Conservation (phyloP, 352 stramenopile genomes). For the Aphanomyces euteiches region DNA sequence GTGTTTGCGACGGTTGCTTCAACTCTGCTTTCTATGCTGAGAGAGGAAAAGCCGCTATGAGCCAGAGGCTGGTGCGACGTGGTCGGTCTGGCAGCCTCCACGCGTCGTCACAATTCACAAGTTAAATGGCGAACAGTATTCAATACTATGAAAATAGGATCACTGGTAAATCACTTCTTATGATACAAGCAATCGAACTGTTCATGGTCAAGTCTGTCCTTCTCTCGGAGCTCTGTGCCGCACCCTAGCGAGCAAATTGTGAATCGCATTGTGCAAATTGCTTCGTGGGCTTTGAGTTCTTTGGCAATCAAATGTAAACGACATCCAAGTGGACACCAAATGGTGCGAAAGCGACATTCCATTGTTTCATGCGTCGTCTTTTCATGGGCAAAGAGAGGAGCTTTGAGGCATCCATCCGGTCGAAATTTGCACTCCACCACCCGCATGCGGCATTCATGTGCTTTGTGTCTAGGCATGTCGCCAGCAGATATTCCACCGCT, state of each 20-base stretch:
- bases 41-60: not conserved
- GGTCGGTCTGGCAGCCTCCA: not conserved
- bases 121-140: too few relatives aligned
- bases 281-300: slow-evolving; percentile 52
- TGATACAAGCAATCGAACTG: slow-evolving; percentile 22
- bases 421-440: slow-evolving; percentile 42
- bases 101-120: too few relatives aligned
- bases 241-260: slow-evolving; percentile 49
- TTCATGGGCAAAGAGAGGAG: slow-evolving; percentile 48
- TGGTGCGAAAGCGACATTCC: slow-evolving; percentile 54
- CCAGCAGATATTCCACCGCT: slow-evolving; percentile 39
- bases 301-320: slow-evolving; percentile 47
- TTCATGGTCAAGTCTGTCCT: slow-evolving; percentile 56
- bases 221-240: slow-evolving; percentile 57
- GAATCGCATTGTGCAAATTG: slow-evolving; percentile 57
- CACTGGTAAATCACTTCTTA: not conserved
- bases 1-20: slow-evolving; percentile 15
- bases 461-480: slow-evolving; percentile 43
- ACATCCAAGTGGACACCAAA: slow-evolving; percentile 69
- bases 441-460: slow-evolving; percentile 55
- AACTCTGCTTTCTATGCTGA: slow-evolving; percentile 11
- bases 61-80: not conserved
- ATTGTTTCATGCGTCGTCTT: slow-evolving; percentile 54
- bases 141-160: too few relatives aligned
- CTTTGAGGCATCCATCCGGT: slow-evolving; percentile 47